Percentiles rank a stretch among this genome's conserved stretches.
phyloP scores from a whole-genome alignment of 495 filamentous ascomycete genomes.

The Annulohypoxylon nitens region DNA sequence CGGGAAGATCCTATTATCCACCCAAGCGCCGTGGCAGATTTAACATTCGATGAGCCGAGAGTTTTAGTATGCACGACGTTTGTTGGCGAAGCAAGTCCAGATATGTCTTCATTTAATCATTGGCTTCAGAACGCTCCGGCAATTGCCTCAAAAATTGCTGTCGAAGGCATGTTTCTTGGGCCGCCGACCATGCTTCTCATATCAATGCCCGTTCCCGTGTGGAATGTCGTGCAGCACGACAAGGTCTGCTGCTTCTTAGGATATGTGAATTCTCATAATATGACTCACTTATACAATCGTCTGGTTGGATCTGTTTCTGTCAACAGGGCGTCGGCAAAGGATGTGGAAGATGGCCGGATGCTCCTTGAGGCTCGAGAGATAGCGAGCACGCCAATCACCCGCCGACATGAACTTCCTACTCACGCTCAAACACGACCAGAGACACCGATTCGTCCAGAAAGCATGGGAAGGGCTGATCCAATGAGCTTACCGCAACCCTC shows the following conservation, averaged over 20 bases:
- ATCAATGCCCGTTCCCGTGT: conserved; percentile 67
- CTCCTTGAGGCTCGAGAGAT: conserved; percentile 60
- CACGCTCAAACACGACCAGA: conserved; percentile 51
- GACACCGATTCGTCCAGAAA: conserved; percentile 51
- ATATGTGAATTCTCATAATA: conserved; percentile 68
- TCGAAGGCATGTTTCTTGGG: conserved; percentile 71
- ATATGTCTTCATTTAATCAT: conserved; percentile 69
- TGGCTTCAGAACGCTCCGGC: conserved; percentile 66
- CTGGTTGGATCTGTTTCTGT: conserved; percentile 60
- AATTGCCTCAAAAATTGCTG: conserved; percentile 63
- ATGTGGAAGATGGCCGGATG: conserved; percentile 64
- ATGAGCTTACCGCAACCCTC: conserved; percentile 40
- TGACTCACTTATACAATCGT: conserved; percentile 67
- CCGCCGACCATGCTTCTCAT: conserved; percentile 69
- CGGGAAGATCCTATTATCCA: conserved; percentile 56
- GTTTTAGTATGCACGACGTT: conserved; percentile 69
- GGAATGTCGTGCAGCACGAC: conserved; percentile 69
- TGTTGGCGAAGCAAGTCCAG: conserved; percentile 67
- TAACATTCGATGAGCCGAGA: conserved; percentile 66
- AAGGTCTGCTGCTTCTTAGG: conserved; percentile 70
- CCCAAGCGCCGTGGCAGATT: conserved; percentile 58
- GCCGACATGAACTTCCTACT: conserved; percentile 45
- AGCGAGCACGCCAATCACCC: conserved; percentile 48
- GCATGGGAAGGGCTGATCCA: conserved; percentile 42
- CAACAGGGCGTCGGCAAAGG: conserved; percentile 56